A percentile compares a stretch with the other conserved stretches of the same genome.
phyloP scores from a whole-genome alignment of 306 rosid species.

The Fagus sylvatica region DNA sequence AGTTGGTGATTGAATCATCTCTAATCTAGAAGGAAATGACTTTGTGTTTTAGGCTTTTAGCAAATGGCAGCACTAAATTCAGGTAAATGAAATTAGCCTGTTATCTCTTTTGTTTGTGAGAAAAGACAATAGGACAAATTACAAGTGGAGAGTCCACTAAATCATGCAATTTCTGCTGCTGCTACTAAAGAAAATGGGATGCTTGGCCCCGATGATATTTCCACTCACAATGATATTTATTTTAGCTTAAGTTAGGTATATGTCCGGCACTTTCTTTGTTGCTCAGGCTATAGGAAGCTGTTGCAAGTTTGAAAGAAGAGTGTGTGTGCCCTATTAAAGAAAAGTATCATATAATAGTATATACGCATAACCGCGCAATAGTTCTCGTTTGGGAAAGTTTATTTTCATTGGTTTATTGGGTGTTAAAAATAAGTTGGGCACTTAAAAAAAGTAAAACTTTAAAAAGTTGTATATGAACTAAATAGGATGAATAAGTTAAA shows the following conservation, averaged over 20 bases:
- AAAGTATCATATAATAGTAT: background rate
- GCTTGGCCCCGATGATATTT: background rate
- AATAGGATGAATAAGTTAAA: no score
- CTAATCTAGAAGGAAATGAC: background rate
- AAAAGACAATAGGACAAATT: background rate
- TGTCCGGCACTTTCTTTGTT: background rate
- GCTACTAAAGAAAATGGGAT: background rate
- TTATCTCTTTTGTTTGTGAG: background rate
- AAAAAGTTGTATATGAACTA: no score
- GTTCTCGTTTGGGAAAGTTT: no score
- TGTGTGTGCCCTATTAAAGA: background rate
- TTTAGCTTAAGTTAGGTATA: background rate
- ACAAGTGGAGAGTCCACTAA: conserved; percentile 6
- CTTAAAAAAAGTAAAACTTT: no score
- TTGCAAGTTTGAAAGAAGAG: background rate
- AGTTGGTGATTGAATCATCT: background rate
- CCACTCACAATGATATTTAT: background rate
- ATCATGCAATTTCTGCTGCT: background rate
- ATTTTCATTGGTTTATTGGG: no score
- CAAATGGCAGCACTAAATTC: background rate
- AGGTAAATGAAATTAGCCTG: background rate
- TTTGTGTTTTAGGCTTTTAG: background rate
- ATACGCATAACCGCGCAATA: no score
- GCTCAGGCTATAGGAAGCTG: background rate
- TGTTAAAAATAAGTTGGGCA: no score